Evolutionary conservation across 2,329 filamentous ascomycete species (phyloP).

Genomic region (Byssoonygena ceratinophila): DNA sequence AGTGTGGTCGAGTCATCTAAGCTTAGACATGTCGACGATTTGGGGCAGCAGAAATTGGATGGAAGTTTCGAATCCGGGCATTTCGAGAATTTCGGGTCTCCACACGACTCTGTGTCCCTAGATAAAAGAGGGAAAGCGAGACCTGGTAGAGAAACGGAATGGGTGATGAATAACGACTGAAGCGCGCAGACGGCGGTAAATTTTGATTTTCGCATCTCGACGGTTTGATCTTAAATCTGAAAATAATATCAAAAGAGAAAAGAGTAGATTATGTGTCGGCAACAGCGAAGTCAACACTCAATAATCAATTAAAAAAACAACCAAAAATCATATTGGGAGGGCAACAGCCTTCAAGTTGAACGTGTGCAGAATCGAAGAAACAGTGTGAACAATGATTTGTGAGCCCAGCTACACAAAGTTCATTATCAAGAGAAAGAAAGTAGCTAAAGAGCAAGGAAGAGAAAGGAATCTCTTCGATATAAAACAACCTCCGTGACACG

Average conservation of each 20-base stretch:
- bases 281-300: background rate
- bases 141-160: background rate
- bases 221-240: background rate
- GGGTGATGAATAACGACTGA: background rate
- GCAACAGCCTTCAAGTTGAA: background rate
- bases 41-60: conserved; percentile 36
- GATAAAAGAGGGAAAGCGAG: conserved; percentile 1
- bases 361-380: background rate
- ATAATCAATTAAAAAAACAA: background rate
- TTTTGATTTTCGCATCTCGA: conserved; percentile 1
- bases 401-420: background rate
- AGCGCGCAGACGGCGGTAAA: background rate
- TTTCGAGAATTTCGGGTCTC: conserved; percentile 24
- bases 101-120: conserved; percentile 25
- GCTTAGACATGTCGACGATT: conserved; percentile 32
- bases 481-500: background rate
- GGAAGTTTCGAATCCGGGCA: conserved; percentile 33
- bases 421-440: conserved; percentile 4
- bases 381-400: background rate
- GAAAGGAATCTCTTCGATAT: conserved; percentile 1
- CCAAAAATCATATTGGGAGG: background rate
- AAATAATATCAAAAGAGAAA: background rate
- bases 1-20: conserved; percentile 35
- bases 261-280: background rate
- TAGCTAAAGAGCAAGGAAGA: background rate